phyloP scores from a whole-genome alignment of 768 basidiomycete species.

The Leccinum boreale region DNA sequence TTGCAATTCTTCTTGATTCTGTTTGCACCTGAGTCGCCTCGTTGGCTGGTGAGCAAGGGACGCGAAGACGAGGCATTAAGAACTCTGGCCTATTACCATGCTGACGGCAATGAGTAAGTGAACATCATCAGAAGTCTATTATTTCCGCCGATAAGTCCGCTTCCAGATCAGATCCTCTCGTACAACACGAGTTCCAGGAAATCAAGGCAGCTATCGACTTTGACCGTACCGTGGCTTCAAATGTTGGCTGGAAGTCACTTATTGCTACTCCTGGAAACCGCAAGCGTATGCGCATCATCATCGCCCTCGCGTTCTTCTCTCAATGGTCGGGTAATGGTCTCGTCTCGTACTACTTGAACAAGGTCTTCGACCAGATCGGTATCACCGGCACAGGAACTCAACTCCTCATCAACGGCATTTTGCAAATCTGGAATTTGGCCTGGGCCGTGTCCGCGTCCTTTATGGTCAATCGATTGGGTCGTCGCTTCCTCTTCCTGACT shows the following conservation, averaged over 20 bases:
- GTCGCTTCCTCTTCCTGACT: constrained; percentile 66
- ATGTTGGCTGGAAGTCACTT: constrained; percentile 69
- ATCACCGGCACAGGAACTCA: constrained; percentile 59
- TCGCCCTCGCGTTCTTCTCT: constrained; percentile 79
- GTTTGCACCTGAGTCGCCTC: constrained; percentile 80
- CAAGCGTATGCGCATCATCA: constrained; percentile 71
- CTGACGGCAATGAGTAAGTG: constrained; percentile 61
- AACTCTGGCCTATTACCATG: constrained; percentile 81
- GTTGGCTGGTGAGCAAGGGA: constrained; percentile 78
- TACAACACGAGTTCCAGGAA: constrained; percentile 73
- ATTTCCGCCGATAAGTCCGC: neutral
- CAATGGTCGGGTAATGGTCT: constrained; percentile 87
- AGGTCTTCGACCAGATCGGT: constrained; percentile 66
- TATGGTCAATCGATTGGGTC: constrained; percentile 63
- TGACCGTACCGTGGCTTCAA: constrained; percentile 55
- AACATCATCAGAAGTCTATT: neutral
- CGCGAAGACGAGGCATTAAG: constrained; percentile 62
- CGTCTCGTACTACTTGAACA: constrained; percentile 77
- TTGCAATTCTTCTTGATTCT: constrained; percentile 63
- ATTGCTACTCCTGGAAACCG: constrained; percentile 67
- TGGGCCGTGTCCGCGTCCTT: constrained; percentile 59
- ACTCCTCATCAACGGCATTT: constrained; percentile 82
- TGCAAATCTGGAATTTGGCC: constrained; percentile 77
- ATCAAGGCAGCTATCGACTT: constrained; percentile 76
- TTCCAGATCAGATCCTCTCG: constrained; percentile 56